Conservation (phyloP, 2,329 filamentous ascomycete species). For the Aureobasidium musti region DNA sequence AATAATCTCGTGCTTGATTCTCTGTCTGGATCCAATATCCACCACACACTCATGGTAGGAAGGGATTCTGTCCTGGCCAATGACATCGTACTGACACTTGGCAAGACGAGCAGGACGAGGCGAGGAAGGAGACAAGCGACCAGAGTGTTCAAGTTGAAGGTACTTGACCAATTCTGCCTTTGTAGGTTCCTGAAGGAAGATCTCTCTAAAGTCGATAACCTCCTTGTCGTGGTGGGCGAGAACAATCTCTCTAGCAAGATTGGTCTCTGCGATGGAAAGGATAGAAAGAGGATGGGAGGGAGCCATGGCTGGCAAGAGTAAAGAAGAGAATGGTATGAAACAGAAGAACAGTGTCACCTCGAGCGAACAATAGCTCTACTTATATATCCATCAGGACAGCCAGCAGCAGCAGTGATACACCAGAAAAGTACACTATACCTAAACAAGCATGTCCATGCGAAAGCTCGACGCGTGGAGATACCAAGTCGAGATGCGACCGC, state of each 20-base stretch:
- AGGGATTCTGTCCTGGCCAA: constrained; percentile 54
- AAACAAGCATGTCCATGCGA: constrained; percentile 6
- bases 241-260: constrained; percentile 34
- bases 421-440: constrained; percentile 1
- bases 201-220: constrained; percentile 37
- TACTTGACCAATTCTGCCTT: constrained; percentile 41
- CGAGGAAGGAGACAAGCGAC: constrained; percentile 33
- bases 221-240: constrained; percentile 34
- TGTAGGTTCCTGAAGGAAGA: constrained; percentile 41
- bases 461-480: background rate
- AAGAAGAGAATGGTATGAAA: background rate
- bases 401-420: background rate
- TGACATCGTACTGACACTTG: constrained; percentile 59
- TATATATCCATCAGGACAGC: background rate
- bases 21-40: constrained; percentile 34
- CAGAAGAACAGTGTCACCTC: background rate
- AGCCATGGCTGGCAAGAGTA: constrained; percentile 13
- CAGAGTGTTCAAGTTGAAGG: constrained; percentile 39
- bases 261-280: constrained; percentile 35
- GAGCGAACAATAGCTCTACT: background rate
- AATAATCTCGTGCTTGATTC: constrained; percentile 38
- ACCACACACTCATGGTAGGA: constrained; percentile 58
- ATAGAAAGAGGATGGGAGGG: constrained; percentile 31
- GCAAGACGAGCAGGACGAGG: constrained; percentile 49
- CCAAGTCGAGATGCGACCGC: background rate